A percentile compares a stretch with the other conserved stretches of the same genome.
Evolutionary conservation across 2,329 filamentous ascomycete genomes (phyloP).

Genomic region (Alternaria gaisen): DNA sequence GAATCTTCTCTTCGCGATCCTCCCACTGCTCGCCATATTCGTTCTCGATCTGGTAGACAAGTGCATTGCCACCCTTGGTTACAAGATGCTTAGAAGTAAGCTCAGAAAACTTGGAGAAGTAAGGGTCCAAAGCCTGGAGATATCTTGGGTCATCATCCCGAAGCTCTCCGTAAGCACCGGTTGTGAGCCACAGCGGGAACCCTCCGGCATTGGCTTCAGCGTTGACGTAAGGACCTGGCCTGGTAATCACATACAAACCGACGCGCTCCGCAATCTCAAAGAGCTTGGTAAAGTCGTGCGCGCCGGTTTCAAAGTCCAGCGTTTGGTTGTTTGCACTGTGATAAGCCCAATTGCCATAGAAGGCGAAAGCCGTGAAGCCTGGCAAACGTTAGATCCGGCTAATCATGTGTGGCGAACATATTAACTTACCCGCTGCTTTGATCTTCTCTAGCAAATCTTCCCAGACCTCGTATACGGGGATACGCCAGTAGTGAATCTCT

Average conservation of each 20-base stretch:
- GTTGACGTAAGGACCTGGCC: conserved; percentile 70
- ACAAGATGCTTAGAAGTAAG: conserved; percentile 63
- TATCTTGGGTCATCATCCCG: conserved; percentile 64
- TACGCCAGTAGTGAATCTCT: conserved; percentile 60
- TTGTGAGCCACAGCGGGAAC: conserved; percentile 69
- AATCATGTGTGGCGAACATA: neutral
- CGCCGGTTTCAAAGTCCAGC: conserved; percentile 62
- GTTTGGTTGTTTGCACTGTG: conserved; percentile 57
- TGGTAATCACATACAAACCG: conserved; percentile 64
- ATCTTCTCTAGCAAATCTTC: conserved; percentile 62
- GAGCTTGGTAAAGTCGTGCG: conserved; percentile 63
- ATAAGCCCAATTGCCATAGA: conserved; percentile 61
- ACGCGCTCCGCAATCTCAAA: conserved; percentile 63
- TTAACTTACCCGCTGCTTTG: conserved; percentile 52
- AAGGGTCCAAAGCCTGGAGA: conserved; percentile 64
- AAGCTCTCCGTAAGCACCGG: conserved; percentile 64
- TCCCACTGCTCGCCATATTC: conserved; percentile 59
- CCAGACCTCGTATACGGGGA: conserved; percentile 62
- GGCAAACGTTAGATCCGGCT: neutral
- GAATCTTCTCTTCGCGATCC: conserved; percentile 50
- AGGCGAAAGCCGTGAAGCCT: conserved; percentile 59
- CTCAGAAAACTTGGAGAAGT: conserved; percentile 60
- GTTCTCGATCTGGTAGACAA: conserved; percentile 68
- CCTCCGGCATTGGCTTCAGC: conserved; percentile 70
- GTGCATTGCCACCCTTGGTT: conserved; percentile 66